Evolutionary conservation across 1,139 yeast genomes (phyloP).

Genomic region (Debaryomyces sp.): DNA sequence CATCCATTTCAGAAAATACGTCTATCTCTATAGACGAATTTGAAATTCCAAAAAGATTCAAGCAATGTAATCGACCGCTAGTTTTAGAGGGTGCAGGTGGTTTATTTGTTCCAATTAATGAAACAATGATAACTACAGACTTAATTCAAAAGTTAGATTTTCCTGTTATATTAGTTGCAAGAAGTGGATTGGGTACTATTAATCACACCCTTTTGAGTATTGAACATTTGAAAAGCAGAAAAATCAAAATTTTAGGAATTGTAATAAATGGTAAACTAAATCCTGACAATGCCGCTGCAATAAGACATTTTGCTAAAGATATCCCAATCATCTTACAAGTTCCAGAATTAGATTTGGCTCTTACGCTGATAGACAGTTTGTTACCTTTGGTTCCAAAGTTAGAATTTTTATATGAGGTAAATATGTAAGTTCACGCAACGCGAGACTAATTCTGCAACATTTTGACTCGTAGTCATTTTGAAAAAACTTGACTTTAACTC

Average conservation of each 20-base stretch:
- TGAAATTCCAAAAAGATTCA: constrained; percentile 15
- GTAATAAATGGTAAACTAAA: constrained; percentile 26
- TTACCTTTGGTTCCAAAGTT: constrained; percentile 4
- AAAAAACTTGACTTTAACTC: neutral
- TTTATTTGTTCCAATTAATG: constrained; percentile 27
- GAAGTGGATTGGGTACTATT: constrained; percentile 30
- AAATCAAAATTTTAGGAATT: constrained; percentile 22
- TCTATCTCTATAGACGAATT: constrained; percentile 13
- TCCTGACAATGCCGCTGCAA: constrained; percentile 20
- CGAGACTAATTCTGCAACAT: neutral
- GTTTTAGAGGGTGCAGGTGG: constrained; percentile 39
- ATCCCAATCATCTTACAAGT: constrained; percentile 10
- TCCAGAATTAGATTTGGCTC: constrained; percentile 1
- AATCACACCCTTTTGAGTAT: constrained; percentile 31
- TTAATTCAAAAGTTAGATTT: constrained; percentile 21
- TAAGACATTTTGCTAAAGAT: constrained; percentile 12
- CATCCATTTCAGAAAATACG: constrained; percentile 20
- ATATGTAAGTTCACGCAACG: neutral
- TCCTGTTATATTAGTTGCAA: constrained; percentile 26
- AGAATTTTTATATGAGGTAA: neutral
- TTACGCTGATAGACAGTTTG: constrained; percentile 4
- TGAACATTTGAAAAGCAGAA: constrained; percentile 20
- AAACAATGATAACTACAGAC: constrained; percentile 23
- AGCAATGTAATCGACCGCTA: constrained; percentile 13
- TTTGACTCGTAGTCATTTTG: constrained; percentile 4